Conservation (phyloP, 2,329 filamentous ascomycete species). For the Nothomitra cinnamomea region DNA sequence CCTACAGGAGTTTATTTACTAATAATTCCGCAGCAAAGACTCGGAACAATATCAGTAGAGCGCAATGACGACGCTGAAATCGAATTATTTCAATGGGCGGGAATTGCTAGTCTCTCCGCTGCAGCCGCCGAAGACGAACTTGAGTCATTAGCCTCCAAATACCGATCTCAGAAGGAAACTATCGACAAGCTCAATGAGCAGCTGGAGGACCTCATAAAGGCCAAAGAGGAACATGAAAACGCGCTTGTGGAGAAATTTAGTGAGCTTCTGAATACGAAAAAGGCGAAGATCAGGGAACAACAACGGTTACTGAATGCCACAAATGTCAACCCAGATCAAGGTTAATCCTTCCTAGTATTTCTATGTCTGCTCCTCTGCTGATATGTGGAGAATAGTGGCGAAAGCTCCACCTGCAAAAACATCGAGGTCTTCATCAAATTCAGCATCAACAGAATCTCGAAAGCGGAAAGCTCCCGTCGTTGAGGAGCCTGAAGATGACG, state of each 20-base stretch:
- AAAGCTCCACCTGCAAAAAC: neutral
- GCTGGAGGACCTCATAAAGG: constrained; percentile 46
- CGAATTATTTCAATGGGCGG: constrained; percentile 55
- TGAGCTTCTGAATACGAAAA: constrained; percentile 60
- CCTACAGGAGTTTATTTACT: constrained; percentile 6
- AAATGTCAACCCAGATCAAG: constrained; percentile 45
- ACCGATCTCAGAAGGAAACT: constrained; percentile 33
- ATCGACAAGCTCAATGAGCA: constrained; percentile 43
- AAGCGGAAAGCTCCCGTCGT: constrained; percentile 8
- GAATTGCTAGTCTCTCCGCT: constrained; percentile 34
- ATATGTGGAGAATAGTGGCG: neutral
- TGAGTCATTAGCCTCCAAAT: constrained; percentile 25
- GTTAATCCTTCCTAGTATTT: neutral
- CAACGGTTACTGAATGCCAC: constrained; percentile 40
- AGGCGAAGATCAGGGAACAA: constrained; percentile 61
- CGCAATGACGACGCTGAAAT: constrained; percentile 41
- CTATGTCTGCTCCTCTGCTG: neutral
- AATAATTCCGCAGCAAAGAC: constrained; percentile 37
- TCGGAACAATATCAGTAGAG: constrained; percentile 46
- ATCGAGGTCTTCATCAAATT: neutral
- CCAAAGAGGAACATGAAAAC: constrained; percentile 50
- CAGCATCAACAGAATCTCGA: constrained; percentile 3
- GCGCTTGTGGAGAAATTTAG: constrained; percentile 52
- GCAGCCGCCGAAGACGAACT: constrained; percentile 28
- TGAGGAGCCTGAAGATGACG: neutral